phyloP scores from a whole-genome alignment of 2,329 filamentous ascomycete species.

The Aureobasidium lini region DNA sequence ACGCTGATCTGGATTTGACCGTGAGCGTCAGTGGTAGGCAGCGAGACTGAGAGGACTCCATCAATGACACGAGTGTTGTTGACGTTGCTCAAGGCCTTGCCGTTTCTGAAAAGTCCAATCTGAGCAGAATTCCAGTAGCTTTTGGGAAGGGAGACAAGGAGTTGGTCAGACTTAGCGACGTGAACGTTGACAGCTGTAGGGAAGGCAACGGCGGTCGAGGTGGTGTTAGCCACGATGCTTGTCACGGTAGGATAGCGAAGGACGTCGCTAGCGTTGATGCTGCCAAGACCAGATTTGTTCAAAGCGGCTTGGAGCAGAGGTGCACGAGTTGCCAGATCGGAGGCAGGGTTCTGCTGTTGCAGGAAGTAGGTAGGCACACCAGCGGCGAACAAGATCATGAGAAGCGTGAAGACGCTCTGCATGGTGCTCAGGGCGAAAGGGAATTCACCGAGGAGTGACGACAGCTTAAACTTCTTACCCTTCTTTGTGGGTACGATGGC shows the following conservation, averaged over 20 bases:
- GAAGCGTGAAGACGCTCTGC: background rate
- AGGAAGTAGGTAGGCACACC: background rate
- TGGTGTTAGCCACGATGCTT: background rate
- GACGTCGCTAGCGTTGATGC: slow-evolving; percentile 4
- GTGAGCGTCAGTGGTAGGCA: slow-evolving; percentile 6
- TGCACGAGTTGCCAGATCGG: background rate
- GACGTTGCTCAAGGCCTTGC: background rate
- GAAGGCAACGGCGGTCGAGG: background rate
- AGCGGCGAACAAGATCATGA: background rate
- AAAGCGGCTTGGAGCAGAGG: background rate
- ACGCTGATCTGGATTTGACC: slow-evolving; percentile 10
- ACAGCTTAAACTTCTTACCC: background rate
- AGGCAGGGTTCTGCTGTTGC: background rate
- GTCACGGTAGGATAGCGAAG: slow-evolving; percentile 9
- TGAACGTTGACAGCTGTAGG: slow-evolving; percentile 7
- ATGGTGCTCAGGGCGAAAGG: background rate
- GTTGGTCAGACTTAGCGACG: slow-evolving; percentile 7
- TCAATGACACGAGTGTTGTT: slow-evolving; percentile 9
- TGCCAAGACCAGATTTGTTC: background rate
- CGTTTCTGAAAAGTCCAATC: slow-evolving; percentile 1
- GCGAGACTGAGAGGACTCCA: background rate
- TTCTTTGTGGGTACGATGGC: background rate
- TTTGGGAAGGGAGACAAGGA: slow-evolving; percentile 9
- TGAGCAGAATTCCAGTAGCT: slow-evolving; percentile 4
- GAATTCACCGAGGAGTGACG: background rate